These are phyloP conservation scores for Fraxinus baroniana DNA, from an alignment of 305 asterid genomes.

Conservation along the genomic window DNA sequence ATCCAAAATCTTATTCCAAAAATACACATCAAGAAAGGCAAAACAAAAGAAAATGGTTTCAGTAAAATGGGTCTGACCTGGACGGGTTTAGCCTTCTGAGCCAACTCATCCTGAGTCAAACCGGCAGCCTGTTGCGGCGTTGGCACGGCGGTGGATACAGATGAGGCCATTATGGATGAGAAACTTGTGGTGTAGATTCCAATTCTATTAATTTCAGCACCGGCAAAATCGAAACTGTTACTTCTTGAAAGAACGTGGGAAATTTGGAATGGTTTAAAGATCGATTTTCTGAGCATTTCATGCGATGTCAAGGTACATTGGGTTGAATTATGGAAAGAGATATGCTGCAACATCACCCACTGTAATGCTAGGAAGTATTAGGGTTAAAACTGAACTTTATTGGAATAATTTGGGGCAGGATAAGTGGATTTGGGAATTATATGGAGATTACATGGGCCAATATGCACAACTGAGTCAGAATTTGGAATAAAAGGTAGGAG, in stretches of 20 bases:
- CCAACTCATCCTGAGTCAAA: constrained; percentile 26
- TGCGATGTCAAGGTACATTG: constrained; percentile 31
- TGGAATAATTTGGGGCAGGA: background rate
- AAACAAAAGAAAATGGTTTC: background rate
- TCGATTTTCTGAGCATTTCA: background rate
- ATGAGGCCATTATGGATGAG: constrained; percentile 34
- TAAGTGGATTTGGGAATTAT: background rate
- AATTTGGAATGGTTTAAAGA: constrained; percentile 20
- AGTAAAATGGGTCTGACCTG: constrained; percentile 44
- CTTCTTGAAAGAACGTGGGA: constrained; percentile 11
- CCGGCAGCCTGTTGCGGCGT: constrained; percentile 39
- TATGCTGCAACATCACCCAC: background rate
- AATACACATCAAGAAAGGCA: background rate
- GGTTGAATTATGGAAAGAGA: constrained; percentile 18
- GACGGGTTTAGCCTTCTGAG: constrained; percentile 47
- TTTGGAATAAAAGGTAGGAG: too few relatives aligned
- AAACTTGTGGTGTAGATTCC: background rate
- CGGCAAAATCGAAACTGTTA: background rate
- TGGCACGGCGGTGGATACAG: constrained; percentile 38
- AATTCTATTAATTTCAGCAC: background rate
- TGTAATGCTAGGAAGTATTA: background rate
- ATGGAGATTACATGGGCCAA: too few relatives aligned
- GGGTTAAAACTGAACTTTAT: background rate
- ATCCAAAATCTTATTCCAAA: constrained; percentile 13
- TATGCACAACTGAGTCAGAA: too few relatives aligned